Percentiles rank a stretch among this genome's conserved stretches.
These are phyloP conservation scores for Zalerion maritima DNA, from an alignment of 495 filamentous ascomycete species.

Conservation along the genomic window DNA sequence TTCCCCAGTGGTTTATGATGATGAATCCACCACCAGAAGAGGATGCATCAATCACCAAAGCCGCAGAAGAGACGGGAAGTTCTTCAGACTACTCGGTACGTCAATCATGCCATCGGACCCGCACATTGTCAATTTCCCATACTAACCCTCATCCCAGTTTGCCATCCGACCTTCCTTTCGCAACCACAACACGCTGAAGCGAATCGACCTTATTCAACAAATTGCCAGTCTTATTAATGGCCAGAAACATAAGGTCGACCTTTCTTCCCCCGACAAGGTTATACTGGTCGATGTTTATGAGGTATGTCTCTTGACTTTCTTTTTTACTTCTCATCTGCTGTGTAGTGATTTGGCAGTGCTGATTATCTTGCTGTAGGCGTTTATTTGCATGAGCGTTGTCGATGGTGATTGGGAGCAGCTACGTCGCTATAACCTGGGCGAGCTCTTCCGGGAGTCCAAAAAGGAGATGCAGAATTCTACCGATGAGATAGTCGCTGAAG, in stretches of 20 bases:
- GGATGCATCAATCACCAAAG: conserved; percentile 6
- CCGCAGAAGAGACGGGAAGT: conserved; percentile 1
- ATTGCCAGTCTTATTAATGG: conserved; percentile 45
- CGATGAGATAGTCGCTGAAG: not conserved
- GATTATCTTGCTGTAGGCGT: conserved; percentile 16
- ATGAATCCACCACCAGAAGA: conserved; percentile 33
- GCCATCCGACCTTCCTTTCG: conserved; percentile 79
- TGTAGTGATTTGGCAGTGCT: not conserved
- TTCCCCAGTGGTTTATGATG: conserved; percentile 66
- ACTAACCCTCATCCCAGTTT: conserved; percentile 39
- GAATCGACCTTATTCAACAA: conserved; percentile 63
- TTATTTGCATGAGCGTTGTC: conserved; percentile 34
- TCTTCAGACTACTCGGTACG: conserved; percentile 5
- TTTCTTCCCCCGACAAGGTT: conserved; percentile 65
- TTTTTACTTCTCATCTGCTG: not conserved
- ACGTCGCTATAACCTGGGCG: conserved; percentile 32
- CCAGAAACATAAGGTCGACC: conserved; percentile 63
- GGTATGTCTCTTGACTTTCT: conserved; percentile 34
- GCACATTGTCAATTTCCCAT: not conserved
- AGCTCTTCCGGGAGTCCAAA: conserved; percentile 23
- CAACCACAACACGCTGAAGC: conserved; percentile 58
- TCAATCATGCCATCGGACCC: not conserved
- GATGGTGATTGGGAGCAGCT: conserved; percentile 34
- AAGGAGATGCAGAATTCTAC: conserved; percentile 8
- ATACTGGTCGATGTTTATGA: conserved; percentile 83